Evolutionary conservation across 257 asterid genomes (phyloP).

Genomic region (Haberlea rhodopensis): DNA sequence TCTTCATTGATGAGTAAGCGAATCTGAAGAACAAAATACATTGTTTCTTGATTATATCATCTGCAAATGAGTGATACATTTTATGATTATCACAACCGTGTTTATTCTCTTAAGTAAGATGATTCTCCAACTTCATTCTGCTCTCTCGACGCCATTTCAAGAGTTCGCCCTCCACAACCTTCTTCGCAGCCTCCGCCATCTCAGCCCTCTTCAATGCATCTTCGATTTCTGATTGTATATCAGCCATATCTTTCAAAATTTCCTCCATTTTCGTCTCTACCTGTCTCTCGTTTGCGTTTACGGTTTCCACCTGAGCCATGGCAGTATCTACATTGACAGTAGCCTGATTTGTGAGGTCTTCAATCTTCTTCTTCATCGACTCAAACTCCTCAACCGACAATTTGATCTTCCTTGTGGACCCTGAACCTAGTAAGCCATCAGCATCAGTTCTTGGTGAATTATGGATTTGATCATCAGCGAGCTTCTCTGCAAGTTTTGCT

Average conservation of each 20-base stretch:
- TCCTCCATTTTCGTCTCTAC: constrained; percentile 37
- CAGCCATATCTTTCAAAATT: constrained; percentile 41
- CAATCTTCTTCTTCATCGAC: constrained; percentile 43
- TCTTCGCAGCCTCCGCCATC: constrained; percentile 68
- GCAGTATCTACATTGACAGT: constrained; percentile 55
- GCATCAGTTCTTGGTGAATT: constrained; percentile 25
- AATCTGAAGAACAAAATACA: background rate
- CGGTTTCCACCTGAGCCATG: constrained; percentile 42
- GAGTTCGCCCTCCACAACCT: constrained; percentile 53
- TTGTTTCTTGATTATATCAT: background rate
- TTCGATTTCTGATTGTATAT: constrained; percentile 43
- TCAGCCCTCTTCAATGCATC: constrained; percentile 61
- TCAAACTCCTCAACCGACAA: constrained; percentile 47
- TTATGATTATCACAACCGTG: constrained; percentile 8
- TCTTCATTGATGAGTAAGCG: too few relatives aligned
- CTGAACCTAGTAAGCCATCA: constrained; percentile 21
- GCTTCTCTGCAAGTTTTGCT: constrained; percentile 56
- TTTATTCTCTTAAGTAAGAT: constrained; percentile 27
- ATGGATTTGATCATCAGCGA: constrained; percentile 41
- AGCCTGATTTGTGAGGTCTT: constrained; percentile 37
- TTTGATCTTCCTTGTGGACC: constrained; percentile 34
- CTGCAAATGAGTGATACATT: background rate
- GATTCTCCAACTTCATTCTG: constrained; percentile 30
- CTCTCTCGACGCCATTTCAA: constrained; percentile 48
- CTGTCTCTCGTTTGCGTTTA: constrained; percentile 42